Evolutionary conservation across 179 eudicot species (phyloP).

Genomic region (Carnegiea gigantea): DNA sequence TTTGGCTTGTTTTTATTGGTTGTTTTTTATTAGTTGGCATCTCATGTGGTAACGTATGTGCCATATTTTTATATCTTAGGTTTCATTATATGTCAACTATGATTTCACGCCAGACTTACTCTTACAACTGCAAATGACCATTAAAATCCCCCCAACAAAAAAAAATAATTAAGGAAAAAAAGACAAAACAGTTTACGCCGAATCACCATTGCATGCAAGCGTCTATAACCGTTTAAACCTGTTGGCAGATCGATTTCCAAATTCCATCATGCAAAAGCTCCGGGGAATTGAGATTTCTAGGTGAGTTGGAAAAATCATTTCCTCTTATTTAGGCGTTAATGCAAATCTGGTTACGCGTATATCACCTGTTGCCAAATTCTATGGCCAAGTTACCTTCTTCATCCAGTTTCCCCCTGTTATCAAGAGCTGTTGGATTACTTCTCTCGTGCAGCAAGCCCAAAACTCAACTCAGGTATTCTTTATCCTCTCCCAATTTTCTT

Average conservation of each 20-base stretch:
- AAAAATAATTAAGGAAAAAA: too few species aligned
- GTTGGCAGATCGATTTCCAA: background rate
- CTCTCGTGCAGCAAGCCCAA: background rate
- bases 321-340: background rate
- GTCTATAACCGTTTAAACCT: background rate
- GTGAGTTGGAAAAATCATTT: too few species aligned
- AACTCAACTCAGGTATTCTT: background rate
- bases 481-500: background rate
- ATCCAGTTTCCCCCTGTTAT: background rate
- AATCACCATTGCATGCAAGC: background rate
- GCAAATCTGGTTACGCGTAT: background rate
- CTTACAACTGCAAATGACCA: too few species aligned
- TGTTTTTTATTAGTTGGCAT: too few species aligned
- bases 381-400: background rate
- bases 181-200: too few species aligned
- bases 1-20: too few species aligned
- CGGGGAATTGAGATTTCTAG: background rate
- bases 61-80: too few species aligned
- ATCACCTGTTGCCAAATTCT: background rate
- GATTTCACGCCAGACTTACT: too few species aligned
- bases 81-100: too few species aligned
- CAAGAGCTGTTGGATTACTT: background rate
- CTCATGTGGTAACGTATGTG: too few species aligned
- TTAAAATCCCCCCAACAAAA: too few species aligned
- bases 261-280: background rate